Evolutionary conservation across 2,329 filamentous ascomycete species (phyloP).

Genomic region (Rhytidhysteron rufulum): DNA sequence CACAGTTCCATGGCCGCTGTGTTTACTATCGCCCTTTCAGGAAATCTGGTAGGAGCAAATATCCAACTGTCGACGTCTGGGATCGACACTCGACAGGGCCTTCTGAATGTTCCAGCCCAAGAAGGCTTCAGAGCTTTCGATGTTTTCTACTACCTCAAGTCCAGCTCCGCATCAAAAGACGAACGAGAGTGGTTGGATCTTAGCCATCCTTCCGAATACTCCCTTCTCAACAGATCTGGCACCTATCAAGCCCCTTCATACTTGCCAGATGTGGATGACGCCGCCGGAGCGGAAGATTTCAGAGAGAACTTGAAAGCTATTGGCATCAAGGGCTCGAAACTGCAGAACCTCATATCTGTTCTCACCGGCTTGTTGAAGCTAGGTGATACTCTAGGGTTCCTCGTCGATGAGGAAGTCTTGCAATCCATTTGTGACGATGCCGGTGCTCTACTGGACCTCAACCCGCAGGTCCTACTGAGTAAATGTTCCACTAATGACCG

Average conservation of each 20-base stretch:
- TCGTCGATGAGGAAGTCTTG: conserved; percentile 77
- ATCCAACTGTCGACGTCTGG: conserved; percentile 81
- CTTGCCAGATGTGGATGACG: conserved; percentile 87
- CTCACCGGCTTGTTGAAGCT: conserved; percentile 86
- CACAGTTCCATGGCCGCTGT: conserved; percentile 78
- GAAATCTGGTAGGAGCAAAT: conserved; percentile 70
- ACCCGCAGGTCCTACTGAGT: conserved; percentile 74
- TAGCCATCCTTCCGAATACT: conserved; percentile 71
- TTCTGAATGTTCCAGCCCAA: conserved; percentile 76
- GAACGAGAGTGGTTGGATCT: conserved; percentile 87
- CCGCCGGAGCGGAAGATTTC: conserved; percentile 90
- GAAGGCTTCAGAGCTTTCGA: conserved; percentile 89
- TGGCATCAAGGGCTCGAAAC: conserved; percentile 82
- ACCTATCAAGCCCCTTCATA: conserved; percentile 86
- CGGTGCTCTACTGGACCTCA: conserved; percentile 76
- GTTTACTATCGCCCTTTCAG: conserved; percentile 75
- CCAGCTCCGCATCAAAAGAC: conserved; percentile 80
- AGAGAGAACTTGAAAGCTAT: conserved; percentile 81
- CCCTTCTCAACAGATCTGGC: conserved; percentile 73
- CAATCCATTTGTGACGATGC: conserved; percentile 90
- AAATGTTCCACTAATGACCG: conserved; percentile 84
- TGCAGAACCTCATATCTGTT: conserved; percentile 79
- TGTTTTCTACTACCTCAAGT: conserved; percentile 95
- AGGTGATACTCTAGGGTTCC: conserved; percentile 82
- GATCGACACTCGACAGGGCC: conserved; percentile 75